Conservation (phyloP, 495 filamentous ascomycete species). For the Aspergillus panamensis region DNA sequence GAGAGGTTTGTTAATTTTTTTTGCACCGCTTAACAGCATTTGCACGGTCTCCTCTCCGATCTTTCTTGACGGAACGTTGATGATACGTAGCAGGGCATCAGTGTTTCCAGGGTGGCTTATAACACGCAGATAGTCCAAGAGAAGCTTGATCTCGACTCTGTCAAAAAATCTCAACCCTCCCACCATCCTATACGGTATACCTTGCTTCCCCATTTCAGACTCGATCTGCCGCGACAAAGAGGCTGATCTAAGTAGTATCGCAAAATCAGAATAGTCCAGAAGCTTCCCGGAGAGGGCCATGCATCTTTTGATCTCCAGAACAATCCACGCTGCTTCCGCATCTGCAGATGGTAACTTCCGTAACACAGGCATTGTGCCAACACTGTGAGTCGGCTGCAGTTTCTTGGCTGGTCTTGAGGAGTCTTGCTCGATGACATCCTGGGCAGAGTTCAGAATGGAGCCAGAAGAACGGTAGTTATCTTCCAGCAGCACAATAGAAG, state of each 20-base stretch:
- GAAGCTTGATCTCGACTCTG: conserved; percentile 79
- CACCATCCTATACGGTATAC: conserved; percentile 92
- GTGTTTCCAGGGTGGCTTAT: conserved; percentile 84
- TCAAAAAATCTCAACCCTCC: conserved; percentile 93
- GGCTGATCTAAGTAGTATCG: conserved; percentile 82
- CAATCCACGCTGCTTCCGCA: conserved; percentile 83
- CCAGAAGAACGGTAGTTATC: conserved; percentile 95
- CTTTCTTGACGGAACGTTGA: conserved; percentile 79
- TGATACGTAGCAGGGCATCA: conserved; percentile 78
- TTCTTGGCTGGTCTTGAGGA: conserved; percentile 70
- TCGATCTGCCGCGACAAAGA: conserved; percentile 82
- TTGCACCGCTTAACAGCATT: conserved; percentile 70
- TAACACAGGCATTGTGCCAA: conserved; percentile 79
- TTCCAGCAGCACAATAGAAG: conserved; percentile 79
- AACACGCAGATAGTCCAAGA: conserved; percentile 86
- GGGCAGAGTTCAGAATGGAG: conserved; percentile 76
- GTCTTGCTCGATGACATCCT: conserved; percentile 92
- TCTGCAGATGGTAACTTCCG: conserved; percentile 69
- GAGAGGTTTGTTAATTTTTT: conserved; percentile 59
- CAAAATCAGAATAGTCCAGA: conserved; percentile 72
- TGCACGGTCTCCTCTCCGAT: conserved; percentile 80
- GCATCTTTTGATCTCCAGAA: conserved; percentile 74
- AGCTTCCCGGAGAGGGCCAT: conserved; percentile 67
- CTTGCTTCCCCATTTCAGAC: conserved; percentile 74
- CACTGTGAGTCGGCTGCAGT: conserved; percentile 74